These are phyloP conservation scores for Hamigera avellanea DNA, from an alignment of 495 filamentous ascomycete species.

Conservation along the genomic window DNA sequence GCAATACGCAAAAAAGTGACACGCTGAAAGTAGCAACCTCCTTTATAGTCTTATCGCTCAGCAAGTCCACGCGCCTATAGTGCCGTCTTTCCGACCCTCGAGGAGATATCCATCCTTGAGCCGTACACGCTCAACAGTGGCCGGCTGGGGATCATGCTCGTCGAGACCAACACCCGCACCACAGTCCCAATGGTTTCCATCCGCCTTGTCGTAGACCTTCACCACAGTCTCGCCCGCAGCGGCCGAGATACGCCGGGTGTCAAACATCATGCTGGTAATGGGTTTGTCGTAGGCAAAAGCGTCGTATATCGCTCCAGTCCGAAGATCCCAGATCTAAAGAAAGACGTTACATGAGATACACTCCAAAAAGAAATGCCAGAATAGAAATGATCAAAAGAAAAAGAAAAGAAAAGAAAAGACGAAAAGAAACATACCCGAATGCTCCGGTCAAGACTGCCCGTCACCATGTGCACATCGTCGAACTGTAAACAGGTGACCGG, in stretches of 20 bases:
- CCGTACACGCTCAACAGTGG: constrained; percentile 75
- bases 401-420: background rate
- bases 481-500: constrained; percentile 94
- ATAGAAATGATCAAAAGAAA: constrained; percentile 4
- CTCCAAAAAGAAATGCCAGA: too few species aligned
- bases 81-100: constrained; percentile 79
- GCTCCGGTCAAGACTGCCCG: constrained; percentile 86
- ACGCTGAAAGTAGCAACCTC: background rate
- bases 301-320: constrained; percentile 90
- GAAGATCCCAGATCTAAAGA: constrained; percentile 91
- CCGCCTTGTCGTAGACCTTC: constrained; percentile 96
- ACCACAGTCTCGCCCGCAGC: constrained; percentile 86
- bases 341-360: too few species aligned
- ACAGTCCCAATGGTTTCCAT: constrained; percentile 94
- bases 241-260: constrained; percentile 77
- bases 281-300: constrained; percentile 92
- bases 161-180: constrained; percentile 62
- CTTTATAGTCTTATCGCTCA: constrained; percentile 22
- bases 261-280: constrained; percentile 97
- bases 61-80: constrained; percentile 88
- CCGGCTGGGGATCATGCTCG: constrained; percentile 45
- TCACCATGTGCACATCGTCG: constrained; percentile 90
- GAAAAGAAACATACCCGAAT: constrained; percentile 59
- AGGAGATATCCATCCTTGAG: constrained; percentile 91
- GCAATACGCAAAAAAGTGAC: background rate